Base-by-base conservation (phyloP, 805 yeast species). In the Schwanniomyces yamadae region DNA sequence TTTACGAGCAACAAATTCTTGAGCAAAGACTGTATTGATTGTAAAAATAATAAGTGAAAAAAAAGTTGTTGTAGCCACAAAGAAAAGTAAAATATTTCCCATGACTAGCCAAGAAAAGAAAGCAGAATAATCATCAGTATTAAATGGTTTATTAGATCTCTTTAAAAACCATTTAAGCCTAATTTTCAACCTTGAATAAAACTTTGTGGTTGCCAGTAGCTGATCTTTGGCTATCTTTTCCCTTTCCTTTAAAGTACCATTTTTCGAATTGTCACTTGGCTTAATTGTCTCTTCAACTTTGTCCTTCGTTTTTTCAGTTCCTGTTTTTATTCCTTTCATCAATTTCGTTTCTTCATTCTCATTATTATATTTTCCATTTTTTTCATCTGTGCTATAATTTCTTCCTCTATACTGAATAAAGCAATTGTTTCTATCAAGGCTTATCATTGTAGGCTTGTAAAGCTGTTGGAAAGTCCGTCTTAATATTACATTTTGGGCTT, bases 11-110 rank as follows among this genome's bases (percentile, higher is more conserved):
- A 91, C 82, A 35, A 80, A 75, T 51, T 91, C 96, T 55, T 91
- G 91, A 10, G 95, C 95, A 51, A 87, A 81, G 8, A 88, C 83
- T 1, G 96, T 83, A 56, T 90, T 89, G 55, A 84, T 62, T 3
- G 90, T 71, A 57, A 82, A 80, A 9, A 93, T 71, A 1, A 90
- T 70, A 29, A 89, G 55, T 4, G 97, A 89, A 18, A 87, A 77
- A 55, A 91, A 91, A 1, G 98, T 88, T 1, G 99, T 93, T 8
- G 99, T 91, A 7, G 91, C 97, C 17, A 90, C 61, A 14, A 88
- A 64, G 35, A 93, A 73, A 63, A 95, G 69, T 6, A 87, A 57
- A 2, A 84, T 81, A 52, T 93, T 91, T 3, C 96, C 95, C 55
- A 93, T 82, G 32, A 93, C 75, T 19, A 93, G 65, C 96, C 98